Base-by-base conservation (phyloP, 352 stramenopile species). In the Globisporangium splendens region DNA sequence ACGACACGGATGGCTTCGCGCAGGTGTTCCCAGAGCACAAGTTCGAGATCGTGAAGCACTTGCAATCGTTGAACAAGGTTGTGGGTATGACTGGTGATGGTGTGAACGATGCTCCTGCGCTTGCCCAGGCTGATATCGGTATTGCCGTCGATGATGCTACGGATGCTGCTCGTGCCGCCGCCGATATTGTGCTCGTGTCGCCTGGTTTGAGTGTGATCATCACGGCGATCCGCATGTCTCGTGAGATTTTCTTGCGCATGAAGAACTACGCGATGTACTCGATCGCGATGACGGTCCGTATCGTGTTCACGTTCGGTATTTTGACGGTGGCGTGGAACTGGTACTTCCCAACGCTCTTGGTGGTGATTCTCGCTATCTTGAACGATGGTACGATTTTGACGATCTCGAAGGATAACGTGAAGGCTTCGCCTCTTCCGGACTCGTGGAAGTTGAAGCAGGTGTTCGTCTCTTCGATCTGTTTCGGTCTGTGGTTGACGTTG, bases 11-110 rank as follows among this genome's bases (percentile, higher is more conserved):
- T 59, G 95, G 93, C 20, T 98, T 98, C 68, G 94, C 89, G 41
- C 79, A 96, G 56, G 92, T 98, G 38, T 88, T 97, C 56, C 92
- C 92, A 15, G 86, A 89, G 61, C 87, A 98, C 70, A 98, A 98
- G 71, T 90, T 91, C 56, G 85, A 97, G 67, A 90, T 96, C 54
- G 86, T 97, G 22, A 77, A 96, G 68, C 83, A 89, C 63, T 64
- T 97, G 46, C 79, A 98, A 74, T 83, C 83, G 51, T 83, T 91
- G 50, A 69, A 84, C 76, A 86, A 89, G 72, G 80, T 91, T 21
- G 77, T 86, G 11, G 79, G 81, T 39, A 94, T 95, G 85, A 92
- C 80, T 24, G 83, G 83, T 67, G 88, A 97, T 63, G 91, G 91
- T 71, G 89, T 97, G 24, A 98, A 98, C 69, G 91, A 98, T 69